These are phyloP conservation scores for Tetrahymena borealis DNA, from an alignment of 73 alveolate genomes.

Conservation along the genomic window DNA sequence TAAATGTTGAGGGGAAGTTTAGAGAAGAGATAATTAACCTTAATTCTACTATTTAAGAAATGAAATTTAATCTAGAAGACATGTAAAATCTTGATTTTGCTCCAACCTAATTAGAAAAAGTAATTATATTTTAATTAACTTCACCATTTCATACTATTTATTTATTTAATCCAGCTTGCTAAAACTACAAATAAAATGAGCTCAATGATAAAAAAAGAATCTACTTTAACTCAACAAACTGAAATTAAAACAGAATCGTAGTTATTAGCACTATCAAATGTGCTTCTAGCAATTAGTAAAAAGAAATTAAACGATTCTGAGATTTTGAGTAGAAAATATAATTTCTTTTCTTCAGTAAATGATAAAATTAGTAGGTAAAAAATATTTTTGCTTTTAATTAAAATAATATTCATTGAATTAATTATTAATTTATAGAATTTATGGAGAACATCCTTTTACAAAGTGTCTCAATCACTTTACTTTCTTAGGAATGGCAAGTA, in stretches of 20 bases:
- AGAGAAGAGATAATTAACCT: neutral
- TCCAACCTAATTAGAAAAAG: neutral
- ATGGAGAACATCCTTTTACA: neutral
- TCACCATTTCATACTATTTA: neutral
- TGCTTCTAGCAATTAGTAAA: neutral
- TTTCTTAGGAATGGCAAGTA: neutral
- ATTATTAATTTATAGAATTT: neutral
- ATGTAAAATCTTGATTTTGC: neutral
- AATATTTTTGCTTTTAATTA: neutral
- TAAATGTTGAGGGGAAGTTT: neutral
- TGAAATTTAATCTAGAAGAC: neutral
- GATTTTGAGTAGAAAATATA: neutral
- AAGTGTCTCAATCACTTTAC: neutral
- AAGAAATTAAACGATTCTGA: neutral
- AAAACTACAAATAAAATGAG: neutral
- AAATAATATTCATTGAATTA: neutral
- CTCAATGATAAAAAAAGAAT: neutral
- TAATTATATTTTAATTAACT: neutral
- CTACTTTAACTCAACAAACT: neutral
- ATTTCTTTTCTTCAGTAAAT: neutral
- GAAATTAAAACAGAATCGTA: neutral
- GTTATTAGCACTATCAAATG: neutral
- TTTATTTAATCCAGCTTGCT: neutral
- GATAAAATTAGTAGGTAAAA: neutral
- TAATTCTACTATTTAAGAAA: neutral